A percentile compares a stretch with the other conserved stretches of the same genome.
phyloP scores from a whole-genome alignment of 1,139 yeast species.

The Wickerhamiella infanticola region DNA sequence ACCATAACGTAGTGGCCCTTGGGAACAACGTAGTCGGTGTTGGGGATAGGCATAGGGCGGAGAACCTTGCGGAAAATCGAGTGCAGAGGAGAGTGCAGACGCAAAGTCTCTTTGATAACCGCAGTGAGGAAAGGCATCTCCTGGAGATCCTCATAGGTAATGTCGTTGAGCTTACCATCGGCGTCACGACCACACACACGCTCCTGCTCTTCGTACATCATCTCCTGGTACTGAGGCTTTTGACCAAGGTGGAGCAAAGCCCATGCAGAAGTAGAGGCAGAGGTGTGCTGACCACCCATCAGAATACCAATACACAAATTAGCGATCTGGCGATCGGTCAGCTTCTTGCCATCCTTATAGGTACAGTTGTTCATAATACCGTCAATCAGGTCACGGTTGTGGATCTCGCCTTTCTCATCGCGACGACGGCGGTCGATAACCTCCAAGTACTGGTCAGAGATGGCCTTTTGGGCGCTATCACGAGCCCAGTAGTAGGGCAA shows the following conservation, averaged over 20 bases:
- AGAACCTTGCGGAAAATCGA: slow-evolving; percentile 86
- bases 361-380: slow-evolving; percentile 67
- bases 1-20: slow-evolving; percentile 79
- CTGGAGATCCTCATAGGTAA: slow-evolving; percentile 70
- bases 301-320: slow-evolving; percentile 85
- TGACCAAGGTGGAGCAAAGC: slow-evolving; percentile 79
- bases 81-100: slow-evolving; percentile 93
- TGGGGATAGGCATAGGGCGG: slow-evolving; percentile 65
- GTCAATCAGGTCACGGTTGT: slow-evolving; percentile 79
- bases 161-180: slow-evolving; percentile 26
- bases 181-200: slow-evolving; percentile 42
- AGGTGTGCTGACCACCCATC: slow-evolving; percentile 99
- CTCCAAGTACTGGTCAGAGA: slow-evolving; percentile 64
- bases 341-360: slow-evolving; percentile 81
- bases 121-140: slow-evolving; percentile 69
- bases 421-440: slow-evolving; percentile 50
- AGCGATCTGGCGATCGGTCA: slow-evolving; percentile 93
- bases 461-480: slow-evolving; percentile 73
- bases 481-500: slow-evolving; percentile 72
- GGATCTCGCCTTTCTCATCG: slow-evolving; percentile 44
- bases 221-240: slow-evolving; percentile 68
- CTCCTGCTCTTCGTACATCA: slow-evolving; percentile 58
- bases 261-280: slow-evolving; percentile 96
- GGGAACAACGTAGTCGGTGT: slow-evolving; percentile 70
- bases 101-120: slow-evolving; percentile 78